Percentiles rank a stretch among this genome's conserved stretches.
phyloP scores from a whole-genome alignment of 371 early-diverging fungal species.

The Mucor circinelloides region DNA sequence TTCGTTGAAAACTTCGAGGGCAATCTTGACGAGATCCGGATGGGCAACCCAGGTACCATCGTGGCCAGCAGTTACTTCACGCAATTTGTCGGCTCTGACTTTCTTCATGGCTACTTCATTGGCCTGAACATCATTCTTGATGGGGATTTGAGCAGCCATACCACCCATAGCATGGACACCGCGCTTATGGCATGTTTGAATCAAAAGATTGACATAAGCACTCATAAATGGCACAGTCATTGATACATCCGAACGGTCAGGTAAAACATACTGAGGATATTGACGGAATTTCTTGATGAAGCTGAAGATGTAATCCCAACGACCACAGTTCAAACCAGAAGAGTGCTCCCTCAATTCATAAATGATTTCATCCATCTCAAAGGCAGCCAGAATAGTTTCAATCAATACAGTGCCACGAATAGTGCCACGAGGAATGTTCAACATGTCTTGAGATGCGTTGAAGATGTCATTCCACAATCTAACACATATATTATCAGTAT shows the following conservation, averaged over 20 bases:
- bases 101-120: conserved; percentile 92
- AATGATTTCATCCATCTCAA: conserved; percentile 98
- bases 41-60: conserved; percentile 98
- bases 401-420: conserved; percentile 96
- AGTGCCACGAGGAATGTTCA: conserved; percentile 90
- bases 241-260: conserved; percentile 86
- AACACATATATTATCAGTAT: neutral
- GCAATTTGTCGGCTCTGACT: conserved; percentile 90
- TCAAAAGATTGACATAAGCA: conserved; percentile 86
- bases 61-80: conserved; percentile 94
- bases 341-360: conserved; percentile 97
- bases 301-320: conserved; percentile 98
- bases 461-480: conserved; percentile 96
- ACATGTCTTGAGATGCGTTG: conserved; percentile 89
- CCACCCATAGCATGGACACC: conserved; percentile 99
- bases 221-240: conserved; percentile 98
- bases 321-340: conserved; percentile 95
- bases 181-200: conserved; percentile 96
- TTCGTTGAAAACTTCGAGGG: conserved; percentile 86
- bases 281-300: conserved; percentile 94
- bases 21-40: conserved; percentile 90
- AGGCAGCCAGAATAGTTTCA: conserved; percentile 95
- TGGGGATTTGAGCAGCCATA: conserved; percentile 98
- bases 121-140: conserved; percentile 85
- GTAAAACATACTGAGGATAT: conserved; percentile 82